Conservation (phyloP, 1,284 basidiomycete species). For the Neonothopanus nambi region DNA sequence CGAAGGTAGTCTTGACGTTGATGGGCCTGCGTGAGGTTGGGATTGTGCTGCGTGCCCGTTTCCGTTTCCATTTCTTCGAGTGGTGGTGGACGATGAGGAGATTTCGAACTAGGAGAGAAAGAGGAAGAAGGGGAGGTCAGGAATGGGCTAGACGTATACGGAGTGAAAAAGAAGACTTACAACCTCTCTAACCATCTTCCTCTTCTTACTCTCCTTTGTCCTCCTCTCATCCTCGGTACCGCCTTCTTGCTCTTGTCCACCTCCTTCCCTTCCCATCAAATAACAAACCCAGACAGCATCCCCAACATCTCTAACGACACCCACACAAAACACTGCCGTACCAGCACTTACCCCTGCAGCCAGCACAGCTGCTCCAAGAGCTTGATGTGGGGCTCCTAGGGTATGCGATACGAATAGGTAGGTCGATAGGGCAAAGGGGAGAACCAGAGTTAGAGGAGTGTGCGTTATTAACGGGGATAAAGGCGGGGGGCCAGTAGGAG, state of each 20-base stretch:
- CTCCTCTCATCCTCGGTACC: background rate
- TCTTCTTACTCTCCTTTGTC: constrained; percentile 43
- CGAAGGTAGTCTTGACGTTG: too few species aligned
- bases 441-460: constrained; percentile 74
- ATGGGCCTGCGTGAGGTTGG: too few species aligned
- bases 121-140: too few species aligned
- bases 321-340: constrained; percentile 81
- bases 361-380: constrained; percentile 74
- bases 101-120: too few species aligned
- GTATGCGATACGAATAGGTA: constrained; percentile 90
- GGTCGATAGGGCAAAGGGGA: constrained; percentile 80
- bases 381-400: constrained; percentile 73
- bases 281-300: constrained; percentile 89
- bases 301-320: constrained; percentile 81
- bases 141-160: too few species aligned
- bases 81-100: too few species aligned
- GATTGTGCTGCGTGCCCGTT: too few species aligned
- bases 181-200: constrained; percentile 60
- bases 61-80: too few species aligned
- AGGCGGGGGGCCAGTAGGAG: constrained; percentile 57
- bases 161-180: too few species aligned
- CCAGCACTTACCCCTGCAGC: constrained; percentile 81
- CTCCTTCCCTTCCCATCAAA: constrained; percentile 87
- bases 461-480: constrained; percentile 71
- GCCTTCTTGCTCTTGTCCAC: constrained; percentile 53